Evolutionary conservation across 257 asterid genomes (phyloP), one percentile per base, ranked within the genome.

Genomic region (Buddleja alternifolia): DNA sequence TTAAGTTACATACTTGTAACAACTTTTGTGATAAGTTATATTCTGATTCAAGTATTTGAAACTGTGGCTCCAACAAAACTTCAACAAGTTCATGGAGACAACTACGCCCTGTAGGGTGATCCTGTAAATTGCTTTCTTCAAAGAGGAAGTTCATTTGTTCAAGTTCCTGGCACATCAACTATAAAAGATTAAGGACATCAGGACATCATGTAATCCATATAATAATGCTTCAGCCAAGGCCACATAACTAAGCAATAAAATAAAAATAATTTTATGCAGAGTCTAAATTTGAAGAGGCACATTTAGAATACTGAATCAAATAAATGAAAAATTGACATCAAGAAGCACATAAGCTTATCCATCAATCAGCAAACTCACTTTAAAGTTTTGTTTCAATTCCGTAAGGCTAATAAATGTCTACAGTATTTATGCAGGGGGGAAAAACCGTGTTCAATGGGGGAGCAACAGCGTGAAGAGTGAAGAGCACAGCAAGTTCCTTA

Each of bases 31-130:
- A 82, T 69, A 90, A 75, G 66, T 82, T 84, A 82, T 85, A 90
- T 66, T 90, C 96, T 19, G 87, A 74, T 73, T 90, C 93, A 37
- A 90, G 79, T 46, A 72, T 55, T 60, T 73, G 88, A 73, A 86
- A 86, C 77, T 76, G 66, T 52, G 88, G 89, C 70, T 86, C 88
- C 75, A 73, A 46, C 71, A 90, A 79, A 74, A 78, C 69, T 73
- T 83, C 77, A 67, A 83, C 61, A 71, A 88, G 76, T 71, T 78
- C 80, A 68, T 51, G 69, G 66, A 85, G 73, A 80, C 57, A 58
- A 69, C 34, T 50, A 56, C 75, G 82, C 56, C 77, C 76, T 19
- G 74, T 51, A 67, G 60, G 67, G 59, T 61, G 75, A 60, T 68
- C 85, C 76, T 48, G 83, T 48, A 62, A 53, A 64, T 66, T 23